Percentiles rank a stretch among this genome's conserved stretches.
Evolutionary conservation across 164 flowering plant genomes (phyloP).

Genomic region (Aristolochia contorta): DNA sequence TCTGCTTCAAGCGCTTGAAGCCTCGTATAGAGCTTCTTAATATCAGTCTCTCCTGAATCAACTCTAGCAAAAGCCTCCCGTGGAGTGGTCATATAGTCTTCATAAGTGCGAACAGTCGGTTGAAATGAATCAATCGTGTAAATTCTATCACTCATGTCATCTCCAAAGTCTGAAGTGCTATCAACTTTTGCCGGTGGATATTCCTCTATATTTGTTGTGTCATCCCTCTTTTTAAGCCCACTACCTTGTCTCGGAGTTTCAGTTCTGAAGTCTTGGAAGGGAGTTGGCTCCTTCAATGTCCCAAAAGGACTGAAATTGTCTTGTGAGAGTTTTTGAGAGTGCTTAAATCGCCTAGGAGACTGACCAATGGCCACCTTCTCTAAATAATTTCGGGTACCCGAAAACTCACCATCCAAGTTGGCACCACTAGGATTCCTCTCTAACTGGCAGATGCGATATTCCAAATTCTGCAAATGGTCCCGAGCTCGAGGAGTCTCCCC

Average conservation of each 20-base stretch:
- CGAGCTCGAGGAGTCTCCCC: conserved; percentile 51
- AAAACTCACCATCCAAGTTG: conserved; percentile 38
- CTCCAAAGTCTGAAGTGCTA: conserved; percentile 52
- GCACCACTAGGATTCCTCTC: conserved; percentile 35
- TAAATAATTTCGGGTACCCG: conserved; percentile 32
- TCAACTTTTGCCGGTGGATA: conserved; percentile 23
- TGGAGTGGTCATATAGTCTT: conserved; percentile 43
- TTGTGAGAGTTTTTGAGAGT: conserved; percentile 41
- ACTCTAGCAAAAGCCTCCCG: conserved; percentile 27
- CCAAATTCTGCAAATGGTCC: conserved; percentile 38
- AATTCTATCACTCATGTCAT: conserved; percentile 73
- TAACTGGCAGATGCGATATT: conserved; percentile 29
- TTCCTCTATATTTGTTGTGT: conserved; percentile 28
- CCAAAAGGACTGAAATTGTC: conserved; percentile 40
- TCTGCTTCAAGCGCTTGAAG: conserved; percentile 99
- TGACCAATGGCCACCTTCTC: conserved; percentile 62
- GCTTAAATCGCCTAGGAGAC: conserved; percentile 45
- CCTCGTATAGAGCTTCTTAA: conserved; percentile 73
- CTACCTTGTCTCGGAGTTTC: conserved; percentile 37
- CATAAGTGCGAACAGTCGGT: conserved; percentile 23
- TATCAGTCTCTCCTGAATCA: conserved; percentile 56
- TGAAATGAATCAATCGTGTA: conserved; percentile 80
- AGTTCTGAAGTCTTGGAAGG: conserved; percentile 15
- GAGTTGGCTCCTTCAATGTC: conserved; percentile 28
- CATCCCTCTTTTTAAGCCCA: conserved; percentile 42